Evolutionary conservation across 148 eudicot species (phyloP), one percentile per base, ranked within the genome.

Genomic region (Selenicereus undatus): DNA sequence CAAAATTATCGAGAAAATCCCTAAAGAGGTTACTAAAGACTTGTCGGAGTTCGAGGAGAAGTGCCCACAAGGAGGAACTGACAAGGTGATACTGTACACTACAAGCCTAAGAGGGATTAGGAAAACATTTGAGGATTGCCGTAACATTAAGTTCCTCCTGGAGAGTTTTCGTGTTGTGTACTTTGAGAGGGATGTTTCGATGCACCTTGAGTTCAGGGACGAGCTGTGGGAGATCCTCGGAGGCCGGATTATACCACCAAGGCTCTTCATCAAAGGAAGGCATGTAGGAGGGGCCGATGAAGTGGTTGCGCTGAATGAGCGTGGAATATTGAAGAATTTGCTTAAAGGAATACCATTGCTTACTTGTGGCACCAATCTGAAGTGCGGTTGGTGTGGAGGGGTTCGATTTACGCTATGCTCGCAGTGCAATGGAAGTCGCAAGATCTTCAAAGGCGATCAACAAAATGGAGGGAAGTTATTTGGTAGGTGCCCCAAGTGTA

Each of bases 251-350:
- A 76, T 87, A 13, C 97, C 94, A 18, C 98, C 98, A 5, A 86
- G 89, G 89, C 88, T 94, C 30, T 94, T 94, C 73, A 83, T 94
- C 73, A 89, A 80, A 81, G 98, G 98, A 22, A 91, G 88, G 64
- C 83, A 82, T 75, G 81, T 94, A 29, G 98, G 98, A 8, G 98
- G 98, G 20, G 97, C 94, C 8, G 93, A 92, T 72, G 91, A 90
- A 48, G 97, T 92, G 43, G 76, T 89, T 8, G 74, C 71, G 36
- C 62, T 94, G 81, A 88, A 92, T 48, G 98, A 94, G 71, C 71
- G 79, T 71, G 98, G 98, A 52, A 77, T 85, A 81, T 81, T 94
- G 21, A 87, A 82, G 89, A 78, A 83, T 50, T 84, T 94, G 22
- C 78, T 94, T 39, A 76, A 78, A 26, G 98, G 94, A 54, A 87